Evolutionary conservation across 805 yeast genomes (phyloP), one percentile per base, ranked within the genome.

Genomic region (Nakazawaea wyomingensis): DNA sequence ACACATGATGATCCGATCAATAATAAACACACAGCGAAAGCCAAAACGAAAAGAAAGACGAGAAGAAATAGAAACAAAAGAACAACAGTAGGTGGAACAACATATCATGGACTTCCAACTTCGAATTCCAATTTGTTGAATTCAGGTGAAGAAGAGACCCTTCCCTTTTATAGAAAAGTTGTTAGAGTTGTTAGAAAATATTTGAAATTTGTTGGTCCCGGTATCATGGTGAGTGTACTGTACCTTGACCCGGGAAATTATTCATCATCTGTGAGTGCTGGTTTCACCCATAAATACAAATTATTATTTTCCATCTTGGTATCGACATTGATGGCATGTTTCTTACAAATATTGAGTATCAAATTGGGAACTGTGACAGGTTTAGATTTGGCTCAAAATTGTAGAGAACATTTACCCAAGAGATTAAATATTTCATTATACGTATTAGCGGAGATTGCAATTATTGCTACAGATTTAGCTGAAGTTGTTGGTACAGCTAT

Each of bases 221-320:
- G 96, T 0, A 70, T 89, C 32, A 74, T 88, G 78, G 88, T 89
- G 19, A 75, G 89, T 24, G 96, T 90, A 42, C 93, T 96, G 2
- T 90, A 89, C 56, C 85, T 89, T 72, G 97, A 89, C 58, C 96
- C 96, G 1, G 97, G 97, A 34, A 89, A 89, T 61, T 89, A 87
- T 62, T 78, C 95, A 34, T 85, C 96, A 0, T 88, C 93, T 13
- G 95, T 89, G 1, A 75, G 86, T 13, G 87, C 95, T 1, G 97
- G 96, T 40, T 90, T 96, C 2, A 72, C 78, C 43, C 85, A 80
- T 54, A 76, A 80, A 56, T 89, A 81, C 61, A 75, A 82, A 45
- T 73, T 88, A 41, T 68, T 89, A 39, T 85, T 86, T 60, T 72
- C 83, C 24, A 74, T 88, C 3, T 68, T 88, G 40, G 54, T 88